Percentiles rank a stretch among this genome's conserved stretches.
phyloP scores from a whole-genome alignment of 2,329 filamentous ascomycete species.

The Beauveria sp. region DNA sequence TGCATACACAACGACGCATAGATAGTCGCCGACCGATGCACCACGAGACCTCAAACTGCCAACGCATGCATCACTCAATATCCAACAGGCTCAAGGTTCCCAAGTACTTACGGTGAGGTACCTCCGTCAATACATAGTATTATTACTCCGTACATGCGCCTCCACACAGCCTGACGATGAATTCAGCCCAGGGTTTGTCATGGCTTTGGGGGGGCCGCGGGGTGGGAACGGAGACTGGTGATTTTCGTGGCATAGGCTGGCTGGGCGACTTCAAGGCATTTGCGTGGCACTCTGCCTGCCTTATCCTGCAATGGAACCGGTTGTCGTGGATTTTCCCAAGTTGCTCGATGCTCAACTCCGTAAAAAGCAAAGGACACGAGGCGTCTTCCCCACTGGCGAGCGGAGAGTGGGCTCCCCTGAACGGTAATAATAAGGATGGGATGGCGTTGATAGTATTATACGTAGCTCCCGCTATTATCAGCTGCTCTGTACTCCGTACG shows the following conservation, averaged over 20 bases:
- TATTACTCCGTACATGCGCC: not conserved
- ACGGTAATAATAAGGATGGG: constrained; percentile 7
- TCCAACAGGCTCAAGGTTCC: not conserved
- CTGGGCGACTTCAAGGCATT: not conserved
- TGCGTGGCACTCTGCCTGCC: not conserved
- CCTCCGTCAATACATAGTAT: not conserved
- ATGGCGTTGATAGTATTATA: not conserved
- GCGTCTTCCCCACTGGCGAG: not conserved
- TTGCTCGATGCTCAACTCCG: not conserved
- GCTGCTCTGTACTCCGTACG: not conserved
- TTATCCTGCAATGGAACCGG: not conserved
- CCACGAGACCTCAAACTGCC: constrained; percentile 2
- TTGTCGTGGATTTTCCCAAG: not conserved
- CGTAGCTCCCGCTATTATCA: not conserved
- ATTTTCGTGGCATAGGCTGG: not conserved
- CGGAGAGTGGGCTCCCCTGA: constrained; percentile 4
- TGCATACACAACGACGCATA: not conserved
- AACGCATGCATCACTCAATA: not conserved
- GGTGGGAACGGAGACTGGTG: not conserved
- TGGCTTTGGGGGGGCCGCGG: not conserved
- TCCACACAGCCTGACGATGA: constrained; percentile 2
- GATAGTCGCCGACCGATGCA: not conserved
- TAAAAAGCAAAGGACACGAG: not conserved
- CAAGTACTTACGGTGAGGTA: not conserved
- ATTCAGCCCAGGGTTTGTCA: not conserved